These are phyloP conservation scores for Botryotinia convoluta DNA, from an alignment of 2,329 filamentous ascomycete genomes.

Conservation along the genomic window DNA sequence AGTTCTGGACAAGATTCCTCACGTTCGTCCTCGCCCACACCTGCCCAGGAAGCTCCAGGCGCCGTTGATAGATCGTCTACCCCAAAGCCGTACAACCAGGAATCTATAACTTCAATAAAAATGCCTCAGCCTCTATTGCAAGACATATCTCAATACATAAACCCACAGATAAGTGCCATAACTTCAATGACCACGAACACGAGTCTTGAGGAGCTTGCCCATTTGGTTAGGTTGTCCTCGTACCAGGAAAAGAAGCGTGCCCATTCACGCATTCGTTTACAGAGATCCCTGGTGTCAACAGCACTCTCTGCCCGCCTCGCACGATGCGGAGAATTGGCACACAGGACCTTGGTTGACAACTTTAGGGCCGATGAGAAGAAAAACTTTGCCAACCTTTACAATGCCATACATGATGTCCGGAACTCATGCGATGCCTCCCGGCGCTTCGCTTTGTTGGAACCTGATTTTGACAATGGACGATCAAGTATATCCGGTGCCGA, in stretches of 20 bases:
- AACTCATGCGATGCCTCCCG: slow-evolving; percentile 72
- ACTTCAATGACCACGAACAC: slow-evolving; percentile 62
- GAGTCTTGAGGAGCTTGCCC: slow-evolving; percentile 73
- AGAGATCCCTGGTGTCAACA: slow-evolving; percentile 71
- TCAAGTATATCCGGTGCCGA: slow-evolving; percentile 39
- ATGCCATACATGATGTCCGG: slow-evolving; percentile 75
- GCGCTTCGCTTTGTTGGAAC: slow-evolving; percentile 68
- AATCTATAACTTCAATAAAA: slow-evolving; percentile 30
- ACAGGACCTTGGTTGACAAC: slow-evolving; percentile 73
- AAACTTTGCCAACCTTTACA: slow-evolving; percentile 70
- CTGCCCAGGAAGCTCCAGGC: slow-evolving; percentile 31
- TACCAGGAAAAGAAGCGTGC: slow-evolving; percentile 79
- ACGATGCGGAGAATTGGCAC: slow-evolving; percentile 70
- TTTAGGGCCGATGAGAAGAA: slow-evolving; percentile 79
- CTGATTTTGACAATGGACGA: slow-evolving; percentile 60
- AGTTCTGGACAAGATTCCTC: slow-evolving; percentile 34
- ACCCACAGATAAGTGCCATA: slow-evolving; percentile 50
- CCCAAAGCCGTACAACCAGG: slow-evolving; percentile 22
- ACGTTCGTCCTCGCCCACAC: slow-evolving; percentile 28
- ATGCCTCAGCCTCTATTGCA: slow-evolving; percentile 53
- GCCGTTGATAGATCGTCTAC: slow-evolving; percentile 32
- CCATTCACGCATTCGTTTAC: slow-evolving; percentile 69
- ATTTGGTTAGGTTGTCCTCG: slow-evolving; percentile 72
- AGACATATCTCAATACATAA: slow-evolving; percentile 65
- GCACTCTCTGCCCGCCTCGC: slow-evolving; percentile 72